Evolutionary conservation across 345 rosid genomes (phyloP), one percentile per base, ranked within the genome.

Genomic region (Rhizophora apiculata): DNA sequence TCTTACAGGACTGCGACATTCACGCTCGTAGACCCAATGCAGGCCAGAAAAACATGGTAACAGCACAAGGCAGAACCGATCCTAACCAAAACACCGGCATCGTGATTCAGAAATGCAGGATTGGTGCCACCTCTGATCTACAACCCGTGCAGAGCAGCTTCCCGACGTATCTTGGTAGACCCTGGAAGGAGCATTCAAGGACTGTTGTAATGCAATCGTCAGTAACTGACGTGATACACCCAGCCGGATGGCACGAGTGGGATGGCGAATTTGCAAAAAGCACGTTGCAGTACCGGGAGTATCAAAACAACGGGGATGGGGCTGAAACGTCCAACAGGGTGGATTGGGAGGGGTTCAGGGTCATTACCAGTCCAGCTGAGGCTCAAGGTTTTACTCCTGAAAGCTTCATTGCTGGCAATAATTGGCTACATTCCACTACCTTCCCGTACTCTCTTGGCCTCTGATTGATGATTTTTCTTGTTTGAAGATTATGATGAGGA

Each of bases 31-130:
- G 65, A 1, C 98, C 98, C 8, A 72, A 81, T 10, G 68, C 97
- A 0, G 97, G 97, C 15, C 98, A 94, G 81, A 94, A 89, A 65
- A 94, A 92, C 81, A 94, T 94, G 98, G 82, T 94, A 52, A 94
- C 98, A 0, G 98, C 98, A 6, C 98, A 94, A 54, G 98, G 98
- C 66, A 76, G 97, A 26, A 79, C 76, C 0, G 98, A 94, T 68
- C 91, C 96, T 1, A 92, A 94, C 72, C 98, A 94, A 52, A 88
- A 88, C 90, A 94, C 98, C 0, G 98, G 98, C 24, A 94, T 92
- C 11, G 97, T 94, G 18, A 92, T 94, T 46, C 98, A 94, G 13
- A 94, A 88, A 60, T 86, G 80, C 3, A 69, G 97, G 68, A 94
- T 94, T 29, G 95, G 91, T 0, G 93, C 92, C 67, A 89, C 97